A percentile compares a stretch with the other conserved stretches of the same genome.
These are phyloP conservation scores for Yamadazyma triangularis DNA, from an alignment of 1,139 yeast genomes.

Conservation along the genomic window DNA sequence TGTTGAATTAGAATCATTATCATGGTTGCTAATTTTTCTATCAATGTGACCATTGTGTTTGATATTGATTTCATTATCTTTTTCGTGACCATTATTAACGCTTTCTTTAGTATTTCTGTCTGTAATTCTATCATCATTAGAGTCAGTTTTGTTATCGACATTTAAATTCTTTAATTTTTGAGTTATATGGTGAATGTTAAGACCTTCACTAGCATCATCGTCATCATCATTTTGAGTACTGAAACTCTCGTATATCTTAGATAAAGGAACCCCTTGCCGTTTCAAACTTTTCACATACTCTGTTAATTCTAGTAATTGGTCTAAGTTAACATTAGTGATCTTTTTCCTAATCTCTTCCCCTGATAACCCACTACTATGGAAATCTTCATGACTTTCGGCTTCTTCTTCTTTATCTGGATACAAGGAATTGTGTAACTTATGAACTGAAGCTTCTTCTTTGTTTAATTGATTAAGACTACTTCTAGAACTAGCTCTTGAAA, in stretches of 20 bases:
- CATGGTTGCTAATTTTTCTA: background rate
- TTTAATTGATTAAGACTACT: slow-evolving; percentile 32
- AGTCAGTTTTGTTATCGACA: background rate
- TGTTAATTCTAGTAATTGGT: slow-evolving; percentile 52
- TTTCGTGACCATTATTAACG: background rate
- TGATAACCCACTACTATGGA: slow-evolving; percentile 23
- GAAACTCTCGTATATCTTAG: slow-evolving; percentile 10
- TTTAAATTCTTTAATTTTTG: slow-evolving; percentile 8
- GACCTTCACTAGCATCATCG: slow-evolving; percentile 1
- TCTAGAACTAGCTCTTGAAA: slow-evolving; percentile 33
- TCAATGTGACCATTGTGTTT: slow-evolving; percentile 6
- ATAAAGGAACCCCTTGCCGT: slow-evolving; percentile 52
- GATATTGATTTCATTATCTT: slow-evolving; percentile 1
- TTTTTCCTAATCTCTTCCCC: slow-evolving; percentile 53
- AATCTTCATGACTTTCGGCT: slow-evolving; percentile 8
- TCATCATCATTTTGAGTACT: slow-evolving; percentile 1
- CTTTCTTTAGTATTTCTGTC: background rate
- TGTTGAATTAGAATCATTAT: slow-evolving; percentile 3
- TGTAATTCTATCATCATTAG: background rate
- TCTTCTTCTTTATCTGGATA: too few species aligned
- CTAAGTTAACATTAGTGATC: slow-evolving; percentile 39
- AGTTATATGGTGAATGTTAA: slow-evolving; percentile 10
- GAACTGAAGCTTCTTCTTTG: slow-evolving; percentile 39
- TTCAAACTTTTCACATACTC: slow-evolving; percentile 47
- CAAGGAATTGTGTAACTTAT: slow-evolving; percentile 28